Conservation (phyloP, 306 rosid genomes). For the Chamaecrista fasciculata region DNA sequence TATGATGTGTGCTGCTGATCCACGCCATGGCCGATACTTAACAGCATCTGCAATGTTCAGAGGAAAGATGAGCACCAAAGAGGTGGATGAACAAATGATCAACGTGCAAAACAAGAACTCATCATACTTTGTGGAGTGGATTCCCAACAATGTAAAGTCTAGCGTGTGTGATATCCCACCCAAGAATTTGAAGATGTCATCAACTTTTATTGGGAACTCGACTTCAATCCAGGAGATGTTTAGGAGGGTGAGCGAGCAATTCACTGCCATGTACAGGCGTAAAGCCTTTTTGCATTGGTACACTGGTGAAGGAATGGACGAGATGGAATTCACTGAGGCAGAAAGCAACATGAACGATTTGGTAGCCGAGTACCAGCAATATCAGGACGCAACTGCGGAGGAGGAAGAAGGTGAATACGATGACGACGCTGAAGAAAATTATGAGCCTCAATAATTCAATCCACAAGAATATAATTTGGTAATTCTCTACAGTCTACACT, state of each 20-base stretch:
- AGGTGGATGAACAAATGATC: slow-evolving; percentile 90
- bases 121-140: slow-evolving; percentile 89
- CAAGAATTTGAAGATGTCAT: slow-evolving; percentile 65
- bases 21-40: slow-evolving; percentile 83
- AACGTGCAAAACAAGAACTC: slow-evolving; percentile 90
- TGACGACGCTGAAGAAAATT: slow-evolving; percentile 45
- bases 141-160: slow-evolving; percentile 84
- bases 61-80: slow-evolving; percentile 92
- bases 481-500: not conserved
- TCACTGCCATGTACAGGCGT: slow-evolving; percentile 84
- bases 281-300: slow-evolving; percentile 94
- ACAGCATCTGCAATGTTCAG: slow-evolving; percentile 89
- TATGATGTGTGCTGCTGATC: slow-evolving; percentile 96
- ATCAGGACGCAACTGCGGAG: slow-evolving; percentile 82
- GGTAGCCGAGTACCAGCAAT: slow-evolving; percentile 90
- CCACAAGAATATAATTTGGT: no score
- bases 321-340: slow-evolving; percentile 92
- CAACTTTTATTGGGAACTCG: slow-evolving; percentile 80
- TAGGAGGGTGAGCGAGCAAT: slow-evolving; percentile 87
- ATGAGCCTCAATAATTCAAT: slow-evolving; percentile 24
- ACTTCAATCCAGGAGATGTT: slow-evolving; percentile 93
- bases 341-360: slow-evolving; percentile 89
- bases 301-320: slow-evolving; percentile 91
- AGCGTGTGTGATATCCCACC: slow-evolving; percentile 88
- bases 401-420: slow-evolving; percentile 67